A percentile compares a stretch with the other conserved stretches of the same genome.
Conservation (phyloP, 2,329 filamentous ascomycete species). For the Lithohypha guttulata region DNA sequence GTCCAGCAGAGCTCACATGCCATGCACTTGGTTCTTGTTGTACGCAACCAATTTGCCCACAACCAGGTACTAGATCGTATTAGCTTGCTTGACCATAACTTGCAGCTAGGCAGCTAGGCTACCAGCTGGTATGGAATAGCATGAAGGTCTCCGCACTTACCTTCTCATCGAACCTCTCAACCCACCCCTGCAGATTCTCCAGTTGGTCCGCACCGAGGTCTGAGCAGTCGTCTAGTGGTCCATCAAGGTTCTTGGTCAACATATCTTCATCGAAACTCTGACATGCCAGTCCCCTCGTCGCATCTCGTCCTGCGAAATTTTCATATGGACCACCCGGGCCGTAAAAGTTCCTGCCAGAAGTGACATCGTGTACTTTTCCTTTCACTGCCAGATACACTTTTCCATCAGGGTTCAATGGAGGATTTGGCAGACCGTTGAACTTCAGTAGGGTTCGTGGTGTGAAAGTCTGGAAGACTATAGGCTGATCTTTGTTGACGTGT, state of each 20-base stretch:
- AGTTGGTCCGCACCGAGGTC: constrained; percentile 64
- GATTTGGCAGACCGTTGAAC: constrained; percentile 64
- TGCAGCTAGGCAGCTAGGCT: neutral
- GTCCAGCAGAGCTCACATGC: too few relatives aligned
- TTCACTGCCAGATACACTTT: constrained; percentile 68
- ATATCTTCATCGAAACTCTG: constrained; percentile 92
- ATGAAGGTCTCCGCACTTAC: too few relatives aligned
- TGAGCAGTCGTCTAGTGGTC: constrained; percentile 64
- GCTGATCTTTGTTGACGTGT: constrained; percentile 40
- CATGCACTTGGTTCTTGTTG: constrained; percentile 26
- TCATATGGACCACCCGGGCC: constrained; percentile 88
- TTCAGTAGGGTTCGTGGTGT: constrained; percentile 74
- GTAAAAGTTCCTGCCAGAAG: constrained; percentile 81
- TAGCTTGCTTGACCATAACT: neutral
- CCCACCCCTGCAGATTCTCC: constrained; percentile 81
- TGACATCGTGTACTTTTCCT: constrained; percentile 84
- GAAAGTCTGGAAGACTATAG: constrained; percentile 78
- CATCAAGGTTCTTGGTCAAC: constrained; percentile 83
- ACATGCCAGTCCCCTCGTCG: constrained; percentile 73
- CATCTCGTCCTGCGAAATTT: constrained; percentile 92
- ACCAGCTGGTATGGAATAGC: too few relatives aligned
- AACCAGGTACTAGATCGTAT: constrained; percentile 56
- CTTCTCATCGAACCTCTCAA: constrained; percentile 84
- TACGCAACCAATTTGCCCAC: constrained; percentile 69
- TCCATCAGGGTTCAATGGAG: constrained; percentile 45